phyloP scores from a whole-genome alignment of 345 rosid genomes.

The Isatis tinctoria region DNA sequence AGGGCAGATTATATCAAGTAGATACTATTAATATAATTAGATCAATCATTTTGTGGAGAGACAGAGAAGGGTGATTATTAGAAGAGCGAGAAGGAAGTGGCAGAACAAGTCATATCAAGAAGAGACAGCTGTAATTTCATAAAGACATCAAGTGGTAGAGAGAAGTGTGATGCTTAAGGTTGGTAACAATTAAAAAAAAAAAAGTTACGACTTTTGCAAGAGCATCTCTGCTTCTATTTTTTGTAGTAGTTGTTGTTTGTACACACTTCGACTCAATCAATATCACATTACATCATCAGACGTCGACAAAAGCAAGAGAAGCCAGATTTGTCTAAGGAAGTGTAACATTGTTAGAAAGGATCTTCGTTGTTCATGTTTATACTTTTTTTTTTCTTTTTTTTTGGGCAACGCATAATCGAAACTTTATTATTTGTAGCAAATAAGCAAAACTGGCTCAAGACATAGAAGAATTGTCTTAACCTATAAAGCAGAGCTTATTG shows the following conservation, averaged over 20 bases:
- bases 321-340: slow-evolving; percentile 26
- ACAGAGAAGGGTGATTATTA: slow-evolving; percentile 16
- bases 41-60: slow-evolving; percentile 26
- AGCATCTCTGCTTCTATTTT: slow-evolving; percentile 27
- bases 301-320: slow-evolving; percentile 16
- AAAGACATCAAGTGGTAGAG: slow-evolving; percentile 35
- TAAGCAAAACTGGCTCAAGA: no score
- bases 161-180: slow-evolving; percentile 34
- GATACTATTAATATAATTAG: not conserved
- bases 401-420: no score
- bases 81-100: slow-evolving; percentile 25
- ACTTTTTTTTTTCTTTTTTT: no score
- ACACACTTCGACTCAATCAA: slow-evolving; percentile 23
- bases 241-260: slow-evolving; percentile 25
- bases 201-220: slow-evolving; percentile 10
- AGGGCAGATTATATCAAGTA: not conserved
- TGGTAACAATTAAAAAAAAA: slow-evolving; percentile 1
- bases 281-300: slow-evolving; percentile 27
- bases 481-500: no score
- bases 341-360: slow-evolving; percentile 27
- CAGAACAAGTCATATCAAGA: slow-evolving; percentile 35
- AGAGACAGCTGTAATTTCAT: slow-evolving; percentile 36
- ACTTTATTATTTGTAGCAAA: no score
- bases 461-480: no score
- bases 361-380: not conserved